phyloP scores from a whole-genome alignment of 208 protist species.

The Leishmania braziliensis region DNA sequence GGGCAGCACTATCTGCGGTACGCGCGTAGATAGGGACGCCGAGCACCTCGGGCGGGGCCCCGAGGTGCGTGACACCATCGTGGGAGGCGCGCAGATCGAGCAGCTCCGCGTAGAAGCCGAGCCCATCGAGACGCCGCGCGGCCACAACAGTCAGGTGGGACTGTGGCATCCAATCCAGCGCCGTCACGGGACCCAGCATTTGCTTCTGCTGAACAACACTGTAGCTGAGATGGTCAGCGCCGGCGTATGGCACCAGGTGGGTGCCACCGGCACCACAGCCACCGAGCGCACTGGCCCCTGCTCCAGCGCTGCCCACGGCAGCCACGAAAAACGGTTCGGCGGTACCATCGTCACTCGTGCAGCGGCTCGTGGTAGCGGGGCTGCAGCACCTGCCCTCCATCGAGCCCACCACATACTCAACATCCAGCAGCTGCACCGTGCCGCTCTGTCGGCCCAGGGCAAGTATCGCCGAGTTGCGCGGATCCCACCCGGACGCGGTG shows the following conservation, averaged over 20 bases:
- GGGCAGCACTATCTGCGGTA: not conserved
- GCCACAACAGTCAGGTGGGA: slow-evolving; percentile 64
- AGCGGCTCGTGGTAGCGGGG: slow-evolving; percentile 16
- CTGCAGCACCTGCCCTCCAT: slow-evolving; percentile 21
- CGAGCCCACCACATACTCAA: slow-evolving; percentile 47
- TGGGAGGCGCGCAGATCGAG: slow-evolving; percentile 72
- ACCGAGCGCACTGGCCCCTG: slow-evolving; percentile 6
- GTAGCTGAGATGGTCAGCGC: slow-evolving; percentile 29
- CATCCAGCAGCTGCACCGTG: slow-evolving; percentile 65
- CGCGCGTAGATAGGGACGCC: slow-evolving; percentile 17
- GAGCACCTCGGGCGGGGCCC: slow-evolving; percentile 40
- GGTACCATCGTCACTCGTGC: slow-evolving; percentile 15
- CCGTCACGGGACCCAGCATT: slow-evolving; percentile 58
- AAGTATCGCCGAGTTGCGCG: slow-evolving; percentile 53
- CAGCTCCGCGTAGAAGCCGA: slow-evolving; percentile 63
- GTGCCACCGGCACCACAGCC: slow-evolving; percentile 6
- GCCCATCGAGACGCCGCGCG: slow-evolving; percentile 42
- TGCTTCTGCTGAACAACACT: slow-evolving; percentile 34
- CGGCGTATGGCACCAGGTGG: slow-evolving; percentile 7
- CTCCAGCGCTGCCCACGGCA: not conserved
- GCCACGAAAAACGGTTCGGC: slow-evolving; percentile 5
- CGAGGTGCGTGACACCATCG: slow-evolving; percentile 53
- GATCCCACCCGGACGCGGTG: slow-evolving; percentile 64
- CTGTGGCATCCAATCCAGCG: slow-evolving; percentile 70
- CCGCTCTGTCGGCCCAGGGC: slow-evolving; percentile 62